These are phyloP conservation scores for Stachybotrys echinatus DNA, from an alignment of 2,329 filamentous ascomycete genomes.

Conservation along the genomic window DNA sequence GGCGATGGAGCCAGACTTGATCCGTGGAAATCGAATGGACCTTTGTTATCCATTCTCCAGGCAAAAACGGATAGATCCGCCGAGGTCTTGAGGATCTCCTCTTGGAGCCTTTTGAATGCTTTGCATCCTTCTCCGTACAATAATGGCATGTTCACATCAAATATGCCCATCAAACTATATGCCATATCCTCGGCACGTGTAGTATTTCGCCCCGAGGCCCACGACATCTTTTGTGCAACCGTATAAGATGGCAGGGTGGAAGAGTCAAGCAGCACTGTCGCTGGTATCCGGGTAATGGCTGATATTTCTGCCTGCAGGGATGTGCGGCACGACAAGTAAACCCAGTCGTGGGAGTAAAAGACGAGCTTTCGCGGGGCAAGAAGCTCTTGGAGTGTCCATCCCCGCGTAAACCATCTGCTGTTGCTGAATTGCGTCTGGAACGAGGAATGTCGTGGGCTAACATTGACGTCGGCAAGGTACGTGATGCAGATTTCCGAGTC, in stretches of 20 bases:
- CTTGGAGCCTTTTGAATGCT: conserved; percentile 12
- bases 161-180: conserved; percentile 13
- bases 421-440: conserved; percentile 4
- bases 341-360: conserved; percentile 24
- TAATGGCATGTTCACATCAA: conserved; percentile 13
- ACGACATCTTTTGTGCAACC: conserved; percentile 8
- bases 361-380: conserved; percentile 34
- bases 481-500: conserved; percentile 7
- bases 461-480: conserved; percentile 7
- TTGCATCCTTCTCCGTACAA: conserved; percentile 13
- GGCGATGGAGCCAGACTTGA: too few species aligned
- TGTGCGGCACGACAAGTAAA: conserved; percentile 12
- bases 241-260: not conserved
- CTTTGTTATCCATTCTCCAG: too few species aligned
- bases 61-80: conserved; percentile 10
- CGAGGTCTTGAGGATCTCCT: conserved; percentile 10
- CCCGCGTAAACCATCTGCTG: conserved; percentile 53
- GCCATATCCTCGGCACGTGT: conserved; percentile 12
- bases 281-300: conserved; percentile 13
- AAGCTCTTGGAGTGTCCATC: conserved; percentile 63
- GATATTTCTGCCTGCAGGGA: conserved; percentile 8
- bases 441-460: not conserved
- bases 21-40: too few species aligned
- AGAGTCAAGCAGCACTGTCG: conserved; percentile 1
- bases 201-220: conserved; percentile 6